Evolutionary conservation across 164 flowering plant species (phyloP).

Genomic region (Annona cherimola): DNA sequence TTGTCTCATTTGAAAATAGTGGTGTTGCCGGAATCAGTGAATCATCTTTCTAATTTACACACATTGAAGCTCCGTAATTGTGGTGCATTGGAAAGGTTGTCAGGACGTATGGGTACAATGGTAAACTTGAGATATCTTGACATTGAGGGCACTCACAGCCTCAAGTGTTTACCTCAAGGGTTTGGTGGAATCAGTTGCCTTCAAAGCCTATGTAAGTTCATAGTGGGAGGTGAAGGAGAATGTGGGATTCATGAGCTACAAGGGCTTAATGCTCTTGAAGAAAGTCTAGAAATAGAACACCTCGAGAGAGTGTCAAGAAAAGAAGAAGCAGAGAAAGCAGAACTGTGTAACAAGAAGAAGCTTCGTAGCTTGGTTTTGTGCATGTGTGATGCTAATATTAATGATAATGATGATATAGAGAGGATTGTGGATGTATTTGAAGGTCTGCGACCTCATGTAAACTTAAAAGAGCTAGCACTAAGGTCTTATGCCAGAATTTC

Average conservation of each 20-base stretch:
- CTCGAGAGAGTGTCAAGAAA: neutral
- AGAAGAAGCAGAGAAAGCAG: neutral
- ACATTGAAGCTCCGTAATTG: neutral
- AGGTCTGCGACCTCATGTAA: neutral
- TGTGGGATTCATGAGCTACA: conserved; percentile 3
- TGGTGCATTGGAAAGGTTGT: neutral
- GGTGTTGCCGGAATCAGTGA: conserved; percentile 15
- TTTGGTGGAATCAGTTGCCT: conserved; percentile 1
- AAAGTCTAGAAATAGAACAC: neutral
- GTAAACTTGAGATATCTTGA: conserved; percentile 7
- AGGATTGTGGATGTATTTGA: neutral
- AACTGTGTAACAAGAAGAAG: neutral
- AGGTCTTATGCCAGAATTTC: too few relatives aligned
- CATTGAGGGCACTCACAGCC: neutral
- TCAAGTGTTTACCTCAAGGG: neutral
- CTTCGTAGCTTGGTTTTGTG: neutral
- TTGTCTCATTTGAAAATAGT: neutral
- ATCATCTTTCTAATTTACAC: conserved; percentile 17
- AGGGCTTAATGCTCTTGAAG: neutral
- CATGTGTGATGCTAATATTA: neutral
- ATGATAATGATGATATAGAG: neutral
- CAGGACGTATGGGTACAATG: neutral
- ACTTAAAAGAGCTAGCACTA: neutral
- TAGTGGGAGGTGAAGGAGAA: neutral
- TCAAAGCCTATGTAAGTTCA: neutral